phyloP scores from a whole-genome alignment of 495 filamentous ascomycete genomes.

The Penicillium nucicola region DNA sequence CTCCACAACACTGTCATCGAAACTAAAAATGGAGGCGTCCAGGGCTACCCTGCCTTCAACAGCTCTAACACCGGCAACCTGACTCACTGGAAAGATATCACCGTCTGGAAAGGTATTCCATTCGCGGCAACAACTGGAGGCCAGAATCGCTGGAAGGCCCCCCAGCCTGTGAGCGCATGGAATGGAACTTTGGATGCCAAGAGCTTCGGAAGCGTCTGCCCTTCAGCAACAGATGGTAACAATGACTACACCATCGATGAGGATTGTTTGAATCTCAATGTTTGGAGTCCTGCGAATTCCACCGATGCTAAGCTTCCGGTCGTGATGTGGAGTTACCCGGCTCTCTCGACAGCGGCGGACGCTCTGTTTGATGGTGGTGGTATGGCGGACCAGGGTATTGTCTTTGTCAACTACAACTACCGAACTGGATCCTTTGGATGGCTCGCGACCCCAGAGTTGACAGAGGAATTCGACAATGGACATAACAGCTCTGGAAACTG shows the following conservation, averaged over 20 bases:
- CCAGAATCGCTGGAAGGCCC: conserved; percentile 28
- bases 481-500: conserved; percentile 44
- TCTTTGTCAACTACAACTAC: conserved; percentile 69
- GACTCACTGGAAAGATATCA: conserved; percentile 38
- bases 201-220: conserved; percentile 20
- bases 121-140: conserved; percentile 27
- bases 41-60: conserved; percentile 29
- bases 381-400: conserved; percentile 39
- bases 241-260: conserved; percentile 3
- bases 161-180: conserved; percentile 24
- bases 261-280: conserved; percentile 29
- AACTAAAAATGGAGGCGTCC: conserved; percentile 21
- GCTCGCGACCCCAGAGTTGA: conserved; percentile 57
- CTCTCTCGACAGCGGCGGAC: conserved; percentile 21
- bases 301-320: conserved; percentile 25
- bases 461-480: conserved; percentile 22
- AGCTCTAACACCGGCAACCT: conserved; percentile 28
- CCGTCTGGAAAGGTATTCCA: conserved; percentile 21
- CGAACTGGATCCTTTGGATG: conserved; percentile 67
- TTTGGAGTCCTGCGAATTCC: conserved; percentile 25
- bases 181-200: conserved; percentile 22
- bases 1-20: conserved; percentile 21
- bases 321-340: conserved; percentile 28
- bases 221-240: conserved; percentile 10
- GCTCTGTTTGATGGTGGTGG: conserved; percentile 26